Evolutionary conservation across 139 green algal genomes (phyloP), one percentile per base, ranked within the genome.

Genomic region (Micractinium sp.): DNA sequence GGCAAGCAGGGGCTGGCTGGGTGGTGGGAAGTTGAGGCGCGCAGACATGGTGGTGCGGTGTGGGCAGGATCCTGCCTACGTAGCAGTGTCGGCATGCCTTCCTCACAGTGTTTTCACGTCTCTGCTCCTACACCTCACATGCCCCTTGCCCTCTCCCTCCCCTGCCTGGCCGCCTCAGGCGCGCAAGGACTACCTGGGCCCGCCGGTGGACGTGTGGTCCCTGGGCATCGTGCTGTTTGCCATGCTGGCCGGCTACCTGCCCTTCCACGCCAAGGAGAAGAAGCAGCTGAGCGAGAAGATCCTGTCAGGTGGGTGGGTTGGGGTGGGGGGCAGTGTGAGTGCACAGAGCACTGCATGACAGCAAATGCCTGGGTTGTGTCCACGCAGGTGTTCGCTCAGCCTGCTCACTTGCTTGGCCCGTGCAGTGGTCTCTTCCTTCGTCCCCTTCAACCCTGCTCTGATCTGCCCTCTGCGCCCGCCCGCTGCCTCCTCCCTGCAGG

Each of bases 171-270:
- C 67, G 1, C 39, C 23, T 29, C 85, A 89, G 85, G 79, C 77
- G 5, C 83, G 80, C 67, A 87, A 89, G 61, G 86, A 91, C 31
- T 96, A 96, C 92, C 85, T 92, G 56, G 94, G 91, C 35, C 91
- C 90, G 0, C 92, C 90, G 0, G 93, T 95, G 61, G 96, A 98
- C 91, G 94, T 98, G 69, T 98, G 96, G 96, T 94, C 85, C 71
- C 87, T 96, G 71, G 96, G 96, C 22, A 92, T 98, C 18, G 96
- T 98, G 88, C 91, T 98, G 76, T 98, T 98, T 93, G 96, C 95
- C 71, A 98, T 97, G 94, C 81, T 98, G 85, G 91, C 90, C 0
- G 96, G 96, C 38, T 95, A 95, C 90, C 93, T 98, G 82, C 96
- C 96, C 78, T 98, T 98, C 93, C 95, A 97, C 89, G 92, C 93